phyloP scores from a whole-genome alignment of 2,329 filamentous ascomycete genomes.

The Epicoccum nigrum region DNA sequence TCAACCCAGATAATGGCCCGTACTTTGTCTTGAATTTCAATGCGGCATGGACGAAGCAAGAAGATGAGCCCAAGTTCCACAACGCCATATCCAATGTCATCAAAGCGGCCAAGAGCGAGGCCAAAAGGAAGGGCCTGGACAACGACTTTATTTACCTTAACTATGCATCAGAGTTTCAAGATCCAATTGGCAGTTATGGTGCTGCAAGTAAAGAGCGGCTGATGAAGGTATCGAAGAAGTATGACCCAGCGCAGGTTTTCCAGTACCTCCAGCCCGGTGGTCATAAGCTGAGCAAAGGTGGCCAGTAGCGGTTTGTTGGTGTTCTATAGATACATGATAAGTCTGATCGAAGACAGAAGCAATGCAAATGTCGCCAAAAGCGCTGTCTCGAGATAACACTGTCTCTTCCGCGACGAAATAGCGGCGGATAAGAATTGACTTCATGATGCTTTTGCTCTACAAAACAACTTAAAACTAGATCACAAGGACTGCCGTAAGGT shows the following conservation, averaged over 20 bases:
- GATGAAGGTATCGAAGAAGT: conserved; percentile 40
- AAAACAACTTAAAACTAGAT: too few species aligned
- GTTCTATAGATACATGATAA: too few species aligned
- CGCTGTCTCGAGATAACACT: too few species aligned
- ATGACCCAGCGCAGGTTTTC: conserved; percentile 50
- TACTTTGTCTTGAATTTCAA: conserved; percentile 24
- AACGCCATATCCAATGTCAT: conserved; percentile 14
- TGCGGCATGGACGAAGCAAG: conserved; percentile 12
- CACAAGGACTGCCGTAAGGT: too few species aligned
- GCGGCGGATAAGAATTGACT: too few species aligned
- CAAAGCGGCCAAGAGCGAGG: conserved; percentile 11
- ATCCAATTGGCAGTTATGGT: conserved; percentile 51
- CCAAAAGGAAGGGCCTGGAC: conserved; percentile 9
- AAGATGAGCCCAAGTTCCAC: conserved; percentile 19
- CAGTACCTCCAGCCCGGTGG: conserved; percentile 49
- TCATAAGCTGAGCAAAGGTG: conserved; percentile 43
- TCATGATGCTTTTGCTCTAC: too few species aligned
- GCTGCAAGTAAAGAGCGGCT: conserved; percentile 30
- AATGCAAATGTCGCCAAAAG: too few species aligned
- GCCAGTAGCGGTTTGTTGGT: neutral
- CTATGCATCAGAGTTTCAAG: conserved; percentile 44
- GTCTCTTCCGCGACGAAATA: too few species aligned
- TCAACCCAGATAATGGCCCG: conserved; percentile 22
- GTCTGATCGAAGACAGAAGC: too few species aligned
- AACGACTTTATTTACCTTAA: conserved; percentile 24